Conservation (phyloP, 768 basidiomycete genomes). For the Galerina marginata region DNA sequence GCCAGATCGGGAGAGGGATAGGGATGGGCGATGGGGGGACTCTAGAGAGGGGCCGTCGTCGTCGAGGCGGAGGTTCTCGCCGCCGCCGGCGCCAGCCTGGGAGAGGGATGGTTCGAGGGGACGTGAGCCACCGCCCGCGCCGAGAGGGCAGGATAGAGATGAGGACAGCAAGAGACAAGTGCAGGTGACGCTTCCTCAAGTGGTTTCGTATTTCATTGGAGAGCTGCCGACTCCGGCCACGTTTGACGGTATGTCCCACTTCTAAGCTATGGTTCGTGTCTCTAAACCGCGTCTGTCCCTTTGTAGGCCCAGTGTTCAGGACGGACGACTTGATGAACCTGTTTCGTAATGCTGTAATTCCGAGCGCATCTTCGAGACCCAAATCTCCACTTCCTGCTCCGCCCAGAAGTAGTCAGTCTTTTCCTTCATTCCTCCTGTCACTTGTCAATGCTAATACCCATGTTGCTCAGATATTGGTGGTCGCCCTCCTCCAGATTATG, state of each 20-base stretch:
- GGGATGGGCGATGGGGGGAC: slow-evolving; percentile 35
- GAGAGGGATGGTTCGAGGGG: slow-evolving; percentile 47
- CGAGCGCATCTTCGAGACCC: slow-evolving; percentile 54
- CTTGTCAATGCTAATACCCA: neutral
- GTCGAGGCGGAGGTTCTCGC: slow-evolving; percentile 50
- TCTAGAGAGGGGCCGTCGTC: slow-evolving; percentile 35
- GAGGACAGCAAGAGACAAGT: slow-evolving; percentile 38
- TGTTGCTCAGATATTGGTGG: slow-evolving; percentile 46
- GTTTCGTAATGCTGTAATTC: slow-evolving; percentile 82
- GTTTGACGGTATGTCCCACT: slow-evolving; percentile 82
- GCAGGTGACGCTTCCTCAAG: slow-evolving; percentile 46
- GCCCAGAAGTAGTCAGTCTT: slow-evolving; percentile 50
- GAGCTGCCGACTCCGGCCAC: slow-evolving; percentile 69
- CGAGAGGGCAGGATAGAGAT: slow-evolving; percentile 36
- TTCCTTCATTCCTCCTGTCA: slow-evolving; percentile 3
- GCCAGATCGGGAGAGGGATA: slow-evolving; percentile 36
- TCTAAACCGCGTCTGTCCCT: neutral
- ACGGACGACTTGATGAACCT: slow-evolving; percentile 90
- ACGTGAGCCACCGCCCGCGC: slow-evolving; percentile 17
- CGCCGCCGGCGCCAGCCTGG: slow-evolving; percentile 47
- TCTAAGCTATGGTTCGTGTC: slow-evolving; percentile 5
- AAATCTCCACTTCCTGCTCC: slow-evolving; percentile 67
- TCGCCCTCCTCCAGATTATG: slow-evolving; percentile 85
- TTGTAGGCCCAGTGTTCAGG: slow-evolving; percentile 83
- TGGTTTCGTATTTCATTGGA: slow-evolving; percentile 86